Base-by-base conservation (phyloP, 129 eudicot species). In the Escallonia herrerae region DNA sequence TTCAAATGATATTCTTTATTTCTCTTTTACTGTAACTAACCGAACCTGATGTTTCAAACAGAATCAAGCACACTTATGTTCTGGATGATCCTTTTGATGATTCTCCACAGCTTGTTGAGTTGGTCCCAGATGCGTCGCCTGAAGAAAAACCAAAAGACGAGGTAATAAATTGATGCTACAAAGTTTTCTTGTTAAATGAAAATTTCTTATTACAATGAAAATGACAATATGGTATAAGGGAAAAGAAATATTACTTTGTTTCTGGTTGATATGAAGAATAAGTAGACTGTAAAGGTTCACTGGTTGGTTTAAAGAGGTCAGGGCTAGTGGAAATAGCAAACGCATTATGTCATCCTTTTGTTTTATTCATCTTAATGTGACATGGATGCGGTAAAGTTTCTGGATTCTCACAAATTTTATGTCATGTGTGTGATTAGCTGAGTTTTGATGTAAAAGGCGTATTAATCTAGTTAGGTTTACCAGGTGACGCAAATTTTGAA, bases 81-180 rank as follows among this genome's bases (percentile, higher is more conserved):
- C 77, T 94, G 53, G 90, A 86, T 44, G 99, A 94, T 82, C 99
- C 97, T 50, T 94, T 89, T 68, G 99, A 86, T 54, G 99, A 94
- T 67, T 97, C 97, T 68, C 63, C 87, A 44, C 90, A 81, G 69
- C 83, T 93, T 43, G 57, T 85, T 15, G 99, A 84, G 63, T 75
- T 83, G 66, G 73, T 93, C 43, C 95, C 99, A 41, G 95, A 84
- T 83, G 87, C 95, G 66, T 93, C 99, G 15, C 99, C 99, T 43
- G 95, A 88, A 83, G 96, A 96, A 74, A 93, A 86, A 76, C 99
- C 96, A 49, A 93, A 86, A 80, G 90, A 83, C 68, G 99, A 93
- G 89, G 96, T 88, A 77, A 75, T 15, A 7, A 33, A 58, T 43
- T 56, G 64, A 44, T 7, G 9, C 5, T 41, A 51, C 4, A 60